Base-by-base conservation (phyloP, 2,329 filamentous ascomycete species). In the Xylariomycetidae sp. region DNA sequence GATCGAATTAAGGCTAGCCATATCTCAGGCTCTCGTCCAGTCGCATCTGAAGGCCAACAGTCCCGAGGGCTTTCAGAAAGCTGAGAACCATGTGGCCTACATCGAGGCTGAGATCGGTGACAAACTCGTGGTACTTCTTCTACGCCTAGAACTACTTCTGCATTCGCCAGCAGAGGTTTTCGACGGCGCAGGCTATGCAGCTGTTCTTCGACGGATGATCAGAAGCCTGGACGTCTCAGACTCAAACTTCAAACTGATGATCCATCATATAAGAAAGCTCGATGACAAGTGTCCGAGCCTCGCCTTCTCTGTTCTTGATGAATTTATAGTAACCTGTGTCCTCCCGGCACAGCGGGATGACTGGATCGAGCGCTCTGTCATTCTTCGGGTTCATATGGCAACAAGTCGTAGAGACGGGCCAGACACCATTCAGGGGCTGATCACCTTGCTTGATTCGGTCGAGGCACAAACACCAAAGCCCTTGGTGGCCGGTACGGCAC, bases 281-380 rank as follows among this genome's bases (percentile, higher is more conserved):
- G 74, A 78, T 36, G 60, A 66, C 15, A 74, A 67, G 46, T 73
- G 62, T 41, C 71, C 69, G 8, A 57, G 52, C 5, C 49, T 72
- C 14, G 73, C 69, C 1, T 64, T 63, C 32, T 58, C 58, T 6
- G 61, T 77, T 1, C 61, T 94, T 3, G 77, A 84, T 31, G 67
- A 80, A 7, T 68, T 94, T 19, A 66, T 94, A 6, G 56, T 63
- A 10, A 57, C 67, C n/a, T 67, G 75, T 16, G 54, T 88, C 16
- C 45, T 77, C 40, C 46, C 62, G 37, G 59, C 67, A 16, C 34
- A 46, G 17, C 33, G 66, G 64, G 4, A 69, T 70, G 63, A 67
- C 3, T 87, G 81, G 79, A 64, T 87, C 19, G 85, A 89, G 39
- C 83, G 77, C 46, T 69, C 74, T 0, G 56, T 88, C 9, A 67